Evolutionary conservation across 352 stramenopile species (phyloP), one percentile per base, ranked within the genome.

Genomic region (Pythium guiyangense): DNA sequence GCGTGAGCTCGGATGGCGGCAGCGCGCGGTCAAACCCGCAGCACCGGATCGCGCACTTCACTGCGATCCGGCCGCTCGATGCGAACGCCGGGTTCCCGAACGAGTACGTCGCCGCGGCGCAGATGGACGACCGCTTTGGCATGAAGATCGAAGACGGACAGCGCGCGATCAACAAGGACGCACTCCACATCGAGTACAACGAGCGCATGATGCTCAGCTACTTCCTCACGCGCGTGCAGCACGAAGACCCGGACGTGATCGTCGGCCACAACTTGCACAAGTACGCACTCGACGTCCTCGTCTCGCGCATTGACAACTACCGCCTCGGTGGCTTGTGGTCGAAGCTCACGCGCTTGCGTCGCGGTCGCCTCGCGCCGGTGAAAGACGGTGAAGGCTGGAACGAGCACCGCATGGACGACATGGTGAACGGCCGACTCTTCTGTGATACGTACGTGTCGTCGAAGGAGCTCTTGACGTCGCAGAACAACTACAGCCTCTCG

Each of bases 181-280:
- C 66, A 20, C 53, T 95, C 9, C 77, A 64, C 18, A 70, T 93
- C 37, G 85, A 92, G 49, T 74, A 88, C 22, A 95, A 92, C 56
- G 85, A 95, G 57, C 85, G 84, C 60, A 79, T 88, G 43, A 73
- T 95, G 71, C 72, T 95, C 26, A 93, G 76, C 59, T 95, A 91
- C 60, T 93, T 95, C 49, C 62, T 95, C 50, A 90, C 82, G 27
- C 90, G 96, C 57, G 74, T 99, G 39, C 92, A 98, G 52, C 73
- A 66, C 34, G 96, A 98, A 82, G 98, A 99, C 73, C 97, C 97
- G 6, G 98, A 99, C 65, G 86, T 99, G 9, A 85, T 99, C 31
- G 90, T 99, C 15, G 97, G 96, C 14, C 97, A 99, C 82, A 99
- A 99, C 71, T 84, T 99, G 48, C 94, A 97, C 77, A 97, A 97